Evolutionary conservation across 495 filamentous ascomycete genomes (phyloP).

Genomic region (Neurospora terricola): DNA sequence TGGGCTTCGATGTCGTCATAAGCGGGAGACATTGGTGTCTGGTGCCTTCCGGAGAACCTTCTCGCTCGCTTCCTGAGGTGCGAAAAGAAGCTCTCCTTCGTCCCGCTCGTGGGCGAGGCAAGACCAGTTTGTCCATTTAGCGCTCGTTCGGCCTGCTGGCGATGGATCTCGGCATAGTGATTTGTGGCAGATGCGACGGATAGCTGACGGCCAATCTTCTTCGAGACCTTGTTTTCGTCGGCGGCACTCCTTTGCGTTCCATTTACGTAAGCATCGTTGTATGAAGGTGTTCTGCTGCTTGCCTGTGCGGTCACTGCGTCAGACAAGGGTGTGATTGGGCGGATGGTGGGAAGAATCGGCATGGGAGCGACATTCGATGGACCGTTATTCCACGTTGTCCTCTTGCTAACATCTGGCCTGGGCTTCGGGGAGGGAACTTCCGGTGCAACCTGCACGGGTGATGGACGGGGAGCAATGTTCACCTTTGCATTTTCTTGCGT

Average conservation of each 20-base stretch:
- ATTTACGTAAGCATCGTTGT: conserved; percentile 35
- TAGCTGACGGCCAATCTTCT: conserved; percentile 93
- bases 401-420: conserved; percentile 55
- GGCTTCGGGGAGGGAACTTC: conserved; percentile 45
- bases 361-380: conserved; percentile 81
- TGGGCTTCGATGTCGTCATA: conserved; percentile 85
- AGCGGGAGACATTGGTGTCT: conserved; percentile 60
- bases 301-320: conserved; percentile 89
- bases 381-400: conserved; percentile 79
- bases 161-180: conserved; percentile 74
- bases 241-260: conserved; percentile 16
- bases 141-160: conserved; percentile 84
- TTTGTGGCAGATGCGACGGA: conserved; percentile 92
- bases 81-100: conserved; percentile 94
- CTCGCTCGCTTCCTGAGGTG: conserved; percentile 91
- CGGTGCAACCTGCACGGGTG: conserved; percentile 46
- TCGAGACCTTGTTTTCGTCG: conserved; percentile 60
- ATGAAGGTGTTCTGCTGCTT: conserved; percentile 36
- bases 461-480: conserved; percentile 36
- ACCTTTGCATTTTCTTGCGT: conserved; percentile 15
- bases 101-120: conserved; percentile 53
- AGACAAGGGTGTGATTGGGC: conserved; percentile 86
- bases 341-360: conserved; percentile 93
- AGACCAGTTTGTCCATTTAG: conserved; percentile 70
- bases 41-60: conserved; percentile 82